These are phyloP conservation scores for Corylus heterophylla DNA, from an alignment of 306 rosid genomes.

Conservation along the genomic window DNA sequence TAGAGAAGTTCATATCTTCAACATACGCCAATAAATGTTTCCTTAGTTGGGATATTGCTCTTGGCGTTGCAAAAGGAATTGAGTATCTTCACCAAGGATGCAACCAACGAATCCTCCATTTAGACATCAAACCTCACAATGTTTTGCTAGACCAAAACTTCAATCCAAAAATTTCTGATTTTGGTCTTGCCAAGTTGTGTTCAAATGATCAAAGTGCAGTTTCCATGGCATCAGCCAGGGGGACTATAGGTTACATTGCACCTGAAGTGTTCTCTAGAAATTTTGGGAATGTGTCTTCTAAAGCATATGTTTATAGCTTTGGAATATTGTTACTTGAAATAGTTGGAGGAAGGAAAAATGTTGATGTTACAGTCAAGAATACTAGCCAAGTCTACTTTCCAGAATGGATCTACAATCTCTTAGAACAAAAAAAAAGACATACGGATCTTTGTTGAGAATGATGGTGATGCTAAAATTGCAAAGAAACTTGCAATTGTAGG, in stretches of 20 bases:
- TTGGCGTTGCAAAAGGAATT: constrained; percentile 34
- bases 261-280: constrained; percentile 42
- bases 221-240: constrained; percentile 27
- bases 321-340: constrained; percentile 41
- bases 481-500: constrained; percentile 38
- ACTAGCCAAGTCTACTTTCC: constrained; percentile 18
- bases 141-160: constrained; percentile 31
- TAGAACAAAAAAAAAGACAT: constrained; percentile 18
- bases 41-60: constrained; percentile 40
- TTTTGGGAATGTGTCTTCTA: constrained; percentile 34
- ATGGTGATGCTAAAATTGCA: constrained; percentile 17
- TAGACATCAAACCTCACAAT: constrained; percentile 42
- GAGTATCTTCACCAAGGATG: constrained; percentile 45
- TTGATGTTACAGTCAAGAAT: not conserved
- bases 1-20: constrained; percentile 35
- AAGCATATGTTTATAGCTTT: constrained; percentile 37
- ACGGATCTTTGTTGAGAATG: constrained; percentile 1
- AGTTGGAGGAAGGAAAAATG: constrained; percentile 35
- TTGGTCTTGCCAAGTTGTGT: constrained; percentile 40
- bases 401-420: constrained; percentile 41
- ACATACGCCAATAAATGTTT: constrained; percentile 7
- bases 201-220: constrained; percentile 24
- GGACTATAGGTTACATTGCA: constrained; percentile 42
- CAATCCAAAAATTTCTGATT: constrained; percentile 42
- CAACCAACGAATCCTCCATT: constrained; percentile 39